Conservation (phyloP, 176 grass and related monocot species). For the Guadua angustifolia region DNA sequence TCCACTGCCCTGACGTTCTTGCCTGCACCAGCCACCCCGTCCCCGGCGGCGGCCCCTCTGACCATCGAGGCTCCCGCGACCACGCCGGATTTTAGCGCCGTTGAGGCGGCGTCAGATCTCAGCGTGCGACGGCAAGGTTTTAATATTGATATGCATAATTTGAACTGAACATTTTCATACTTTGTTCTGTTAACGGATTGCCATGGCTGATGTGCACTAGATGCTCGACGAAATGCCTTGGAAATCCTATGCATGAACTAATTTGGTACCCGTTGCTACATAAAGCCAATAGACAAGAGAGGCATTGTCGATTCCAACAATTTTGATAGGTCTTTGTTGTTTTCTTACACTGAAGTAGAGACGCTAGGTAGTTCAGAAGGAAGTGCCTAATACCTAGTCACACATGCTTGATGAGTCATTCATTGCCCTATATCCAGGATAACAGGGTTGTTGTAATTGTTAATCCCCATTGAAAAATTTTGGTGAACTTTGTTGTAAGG, state of each 20-base stretch:
- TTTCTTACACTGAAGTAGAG: background rate
- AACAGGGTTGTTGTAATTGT: conserved; percentile 37
- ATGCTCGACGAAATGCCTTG: no score
- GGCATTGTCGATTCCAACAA: background rate
- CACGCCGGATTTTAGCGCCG: no score
- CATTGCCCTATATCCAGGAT: conserved; percentile 31
- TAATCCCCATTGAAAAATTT: background rate
- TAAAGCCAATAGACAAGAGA: conserved; percentile 1
- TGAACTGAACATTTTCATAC: no score
- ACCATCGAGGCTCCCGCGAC: no score
- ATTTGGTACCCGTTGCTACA: conserved; percentile 4
- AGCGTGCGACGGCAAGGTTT: no score
- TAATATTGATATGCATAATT: no score
- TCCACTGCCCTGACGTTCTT: no score
- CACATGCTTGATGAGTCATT: conserved; percentile 2
- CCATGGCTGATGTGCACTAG: no score
- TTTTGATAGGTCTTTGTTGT: conserved; percentile 11
- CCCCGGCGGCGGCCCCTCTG: no score
- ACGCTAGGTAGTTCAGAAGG: background rate
- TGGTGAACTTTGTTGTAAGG: background rate
- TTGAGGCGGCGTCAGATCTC: no score
- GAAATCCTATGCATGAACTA: background rate
- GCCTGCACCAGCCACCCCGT: no score
- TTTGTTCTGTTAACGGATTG: no score
- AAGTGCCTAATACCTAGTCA: background rate